A percentile compares a stretch with the other conserved stretches of the same genome.
Evolutionary conservation across 495 filamentous ascomycete genomes (phyloP).

Genomic region (Trichocladium antarcticum): DNA sequence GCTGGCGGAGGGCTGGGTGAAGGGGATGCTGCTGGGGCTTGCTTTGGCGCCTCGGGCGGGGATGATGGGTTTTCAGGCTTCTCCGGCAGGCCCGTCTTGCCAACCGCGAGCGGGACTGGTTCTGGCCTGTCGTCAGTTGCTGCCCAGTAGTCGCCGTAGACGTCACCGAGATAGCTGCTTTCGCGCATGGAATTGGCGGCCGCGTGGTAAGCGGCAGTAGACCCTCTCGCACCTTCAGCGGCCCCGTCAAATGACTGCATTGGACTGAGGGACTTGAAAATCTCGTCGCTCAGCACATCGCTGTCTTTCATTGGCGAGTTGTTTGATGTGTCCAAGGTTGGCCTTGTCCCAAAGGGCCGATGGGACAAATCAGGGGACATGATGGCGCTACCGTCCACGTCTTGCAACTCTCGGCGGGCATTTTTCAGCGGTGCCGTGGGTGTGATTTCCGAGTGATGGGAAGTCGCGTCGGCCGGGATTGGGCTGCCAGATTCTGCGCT

Average conservation of each 20-base stretch:
- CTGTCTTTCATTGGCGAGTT: conserved; percentile 56
- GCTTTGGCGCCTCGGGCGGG: neutral
- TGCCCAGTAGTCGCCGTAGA: conserved; percentile 38
- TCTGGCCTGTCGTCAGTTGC: conserved; percentile 20
- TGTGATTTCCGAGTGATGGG: conserved; percentile 22
- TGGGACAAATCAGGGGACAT: conserved; percentile 20
- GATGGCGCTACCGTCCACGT: conserved; percentile 2
- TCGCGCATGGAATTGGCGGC: conserved; percentile 25
- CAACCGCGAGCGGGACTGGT: neutral
- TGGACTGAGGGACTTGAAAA: conserved; percentile 63
- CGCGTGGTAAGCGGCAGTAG: conserved; percentile 17
- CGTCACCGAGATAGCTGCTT: conserved; percentile 36
- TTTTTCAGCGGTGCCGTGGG: conserved; percentile 45
- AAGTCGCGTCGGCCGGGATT: conserved; percentile 13
- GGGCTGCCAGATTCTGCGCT: neutral
- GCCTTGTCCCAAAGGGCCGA: conserved; percentile 38
- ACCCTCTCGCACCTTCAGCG: conserved; percentile 1
- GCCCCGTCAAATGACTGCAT: conserved; percentile 3
- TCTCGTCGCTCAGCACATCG: conserved; percentile 68
- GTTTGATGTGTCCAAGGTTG: conserved; percentile 45
- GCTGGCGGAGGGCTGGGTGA: neutral
- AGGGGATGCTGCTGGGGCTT: no score
- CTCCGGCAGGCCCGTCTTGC: neutral
- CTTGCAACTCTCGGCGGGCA: conserved; percentile 20
- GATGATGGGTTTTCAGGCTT: neutral